phyloP scores from a whole-genome alignment of 495 filamentous ascomycete genomes.

The Talaromyces liani region DNA sequence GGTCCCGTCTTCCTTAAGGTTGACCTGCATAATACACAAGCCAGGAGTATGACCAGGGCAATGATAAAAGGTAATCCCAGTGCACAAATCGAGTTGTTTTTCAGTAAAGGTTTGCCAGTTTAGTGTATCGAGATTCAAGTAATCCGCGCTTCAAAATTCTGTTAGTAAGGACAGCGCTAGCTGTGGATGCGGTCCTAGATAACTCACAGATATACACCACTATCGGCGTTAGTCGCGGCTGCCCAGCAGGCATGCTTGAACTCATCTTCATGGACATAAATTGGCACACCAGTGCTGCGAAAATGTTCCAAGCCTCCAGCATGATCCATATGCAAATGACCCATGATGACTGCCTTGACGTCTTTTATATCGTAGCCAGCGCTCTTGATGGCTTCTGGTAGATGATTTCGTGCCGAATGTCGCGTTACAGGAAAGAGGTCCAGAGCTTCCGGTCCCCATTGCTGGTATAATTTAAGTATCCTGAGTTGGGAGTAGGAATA shows the following conservation, averaged over 20 bases:
- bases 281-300: constrained; percentile 37
- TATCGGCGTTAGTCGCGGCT: constrained; percentile 34
- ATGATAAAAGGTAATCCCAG: constrained; percentile 30
- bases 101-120: constrained; percentile 31
- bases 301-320: constrained; percentile 47
- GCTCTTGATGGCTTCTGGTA: constrained; percentile 36
- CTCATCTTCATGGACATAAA: constrained; percentile 46
- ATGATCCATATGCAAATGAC: constrained; percentile 49
- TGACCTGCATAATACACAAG: constrained; percentile 27
- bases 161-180: background rate
- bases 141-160: constrained; percentile 15
- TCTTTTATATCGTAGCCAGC: constrained; percentile 44
- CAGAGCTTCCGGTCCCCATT: constrained; percentile 26
- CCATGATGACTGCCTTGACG: constrained; percentile 45
- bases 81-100: constrained; percentile 26
- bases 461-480: constrained; percentile 9
- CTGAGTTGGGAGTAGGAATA: background rate
- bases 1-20: constrained; percentile 24
- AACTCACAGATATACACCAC: constrained; percentile 30
- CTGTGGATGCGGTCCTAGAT: background rate
- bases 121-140: constrained; percentile 20
- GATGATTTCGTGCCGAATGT: constrained; percentile 31
- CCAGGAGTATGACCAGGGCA: constrained; percentile 26
- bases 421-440: constrained; percentile 41
- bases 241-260: constrained; percentile 43